These are phyloP conservation scores for Coemansia sp. DNA, from an alignment of 192 early-diverging fungal genomes.

Conservation along the genomic window DNA sequence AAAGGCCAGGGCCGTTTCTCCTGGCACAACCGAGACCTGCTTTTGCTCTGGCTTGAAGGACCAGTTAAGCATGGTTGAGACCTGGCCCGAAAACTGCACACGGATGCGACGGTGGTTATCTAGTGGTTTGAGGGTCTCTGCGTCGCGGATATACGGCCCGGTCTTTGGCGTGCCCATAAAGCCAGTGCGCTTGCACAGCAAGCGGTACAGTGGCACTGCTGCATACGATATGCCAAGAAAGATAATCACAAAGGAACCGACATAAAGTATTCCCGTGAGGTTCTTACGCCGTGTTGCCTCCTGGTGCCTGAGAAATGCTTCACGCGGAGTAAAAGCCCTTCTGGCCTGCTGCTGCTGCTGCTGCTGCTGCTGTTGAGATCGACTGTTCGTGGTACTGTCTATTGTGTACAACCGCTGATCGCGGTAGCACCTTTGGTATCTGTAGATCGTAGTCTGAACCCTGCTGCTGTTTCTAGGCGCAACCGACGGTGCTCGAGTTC, in stretches of 20 bases:
- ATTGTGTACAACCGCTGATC: background rate
- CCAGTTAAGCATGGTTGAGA: constrained; percentile 83
- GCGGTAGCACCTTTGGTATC: background rate
- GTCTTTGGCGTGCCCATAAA: constrained; percentile 87
- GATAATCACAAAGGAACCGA: constrained; percentile 74
- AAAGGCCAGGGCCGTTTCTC: constrained; percentile 95
- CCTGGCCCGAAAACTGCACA: constrained; percentile 71
- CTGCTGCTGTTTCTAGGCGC: background rate
- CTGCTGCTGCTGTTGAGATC: background rate
- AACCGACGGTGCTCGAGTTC: background rate
- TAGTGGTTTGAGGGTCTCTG: constrained; percentile 61
- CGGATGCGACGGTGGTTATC: constrained; percentile 67
- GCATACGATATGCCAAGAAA: constrained; percentile 89
- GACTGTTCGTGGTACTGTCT: background rate
- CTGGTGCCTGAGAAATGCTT: constrained; percentile 30
- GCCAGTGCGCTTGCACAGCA: constrained; percentile 93
- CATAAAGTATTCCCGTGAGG: constrained; percentile 66
- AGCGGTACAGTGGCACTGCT: constrained; percentile 91
- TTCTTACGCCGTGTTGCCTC: constrained; percentile 40
- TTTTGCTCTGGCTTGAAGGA: constrained; percentile 85
- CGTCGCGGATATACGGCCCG: constrained; percentile 61
- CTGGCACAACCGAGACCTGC: constrained; percentile 86
- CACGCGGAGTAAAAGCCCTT: constrained; percentile 12
- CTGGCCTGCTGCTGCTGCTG: constrained; percentile 2
- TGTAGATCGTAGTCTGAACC: background rate